Conservation (phyloP, 352 stramenopile species). For the Salisapilia sapeloensis region DNA sequence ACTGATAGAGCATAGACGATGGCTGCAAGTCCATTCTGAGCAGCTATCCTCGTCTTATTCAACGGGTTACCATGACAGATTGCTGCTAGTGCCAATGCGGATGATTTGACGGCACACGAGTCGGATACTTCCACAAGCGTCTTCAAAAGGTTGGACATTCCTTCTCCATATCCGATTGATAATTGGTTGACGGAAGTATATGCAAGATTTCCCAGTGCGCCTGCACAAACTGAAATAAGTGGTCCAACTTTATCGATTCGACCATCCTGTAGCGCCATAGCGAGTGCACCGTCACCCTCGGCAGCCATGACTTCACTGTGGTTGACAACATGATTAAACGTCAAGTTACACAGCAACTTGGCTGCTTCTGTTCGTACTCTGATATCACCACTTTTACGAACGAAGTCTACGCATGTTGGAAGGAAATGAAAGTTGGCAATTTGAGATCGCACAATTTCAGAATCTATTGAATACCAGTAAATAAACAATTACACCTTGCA, state of each 20-base stretch:
- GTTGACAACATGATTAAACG: conserved; percentile 50
- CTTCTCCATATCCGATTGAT: conserved; percentile 53
- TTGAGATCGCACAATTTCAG: conserved; percentile 51
- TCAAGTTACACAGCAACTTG: conserved; percentile 49
- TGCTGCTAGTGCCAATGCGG: conserved; percentile 20
- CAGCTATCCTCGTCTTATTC: conserved; percentile 39
- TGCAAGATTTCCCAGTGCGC: conserved; percentile 43
- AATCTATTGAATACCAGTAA: conserved; percentile 15
- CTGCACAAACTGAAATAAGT: conserved; percentile 25
- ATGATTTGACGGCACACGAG: conserved; percentile 23
- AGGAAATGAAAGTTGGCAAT: conserved; percentile 39
- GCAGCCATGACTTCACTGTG: conserved; percentile 43
- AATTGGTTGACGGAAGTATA: conserved; percentile 57
- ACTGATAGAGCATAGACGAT: conserved; percentile 29
- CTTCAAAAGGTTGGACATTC: conserved; percentile 38
- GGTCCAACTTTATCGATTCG: conserved; percentile 12
- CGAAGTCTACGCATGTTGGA: conserved; percentile 23
- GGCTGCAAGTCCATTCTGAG: conserved; percentile 58
- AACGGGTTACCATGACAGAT: conserved; percentile 42
- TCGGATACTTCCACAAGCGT: conserved; percentile 31
- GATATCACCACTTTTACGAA: conserved; percentile 16
- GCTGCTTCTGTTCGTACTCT: conserved; percentile 29
- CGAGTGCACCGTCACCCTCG: conserved; percentile 28
- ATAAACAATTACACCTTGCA: not conserved
- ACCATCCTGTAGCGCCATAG: conserved; percentile 8